Conservation (phyloP, 2,329 filamentous ascomycete species). For the Nemania sp. region DNA sequence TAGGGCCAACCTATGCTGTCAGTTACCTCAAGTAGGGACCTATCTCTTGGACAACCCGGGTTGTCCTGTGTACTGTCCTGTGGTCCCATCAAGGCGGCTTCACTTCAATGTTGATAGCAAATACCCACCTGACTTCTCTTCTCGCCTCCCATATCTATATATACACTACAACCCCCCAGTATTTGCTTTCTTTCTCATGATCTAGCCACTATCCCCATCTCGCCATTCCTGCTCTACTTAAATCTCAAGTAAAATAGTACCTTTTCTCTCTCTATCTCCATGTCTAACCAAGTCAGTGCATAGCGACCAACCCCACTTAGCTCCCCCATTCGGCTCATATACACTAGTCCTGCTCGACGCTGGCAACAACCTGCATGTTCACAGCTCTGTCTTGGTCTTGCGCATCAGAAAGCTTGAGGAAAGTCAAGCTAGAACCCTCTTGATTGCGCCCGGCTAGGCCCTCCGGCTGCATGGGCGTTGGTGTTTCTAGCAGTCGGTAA, state of each 20-base stretch:
- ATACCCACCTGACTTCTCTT: slow-evolving; percentile 16
- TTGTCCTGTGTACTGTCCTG: neutral
- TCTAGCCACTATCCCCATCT: slow-evolving; percentile 4
- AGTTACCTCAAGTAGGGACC: neutral
- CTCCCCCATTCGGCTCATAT: neutral
- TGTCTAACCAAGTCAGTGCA: neutral
- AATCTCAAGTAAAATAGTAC: neutral
- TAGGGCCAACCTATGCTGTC: neutral
- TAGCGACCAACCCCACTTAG: neutral
- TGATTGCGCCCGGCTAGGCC: slow-evolving; percentile 18
- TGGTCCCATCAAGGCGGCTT: slow-evolving; percentile 22
- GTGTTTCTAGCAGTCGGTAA: slow-evolving; percentile 34
- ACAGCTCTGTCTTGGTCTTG: neutral
- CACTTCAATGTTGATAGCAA: slow-evolving; percentile 12
- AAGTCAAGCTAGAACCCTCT: slow-evolving; percentile 10
- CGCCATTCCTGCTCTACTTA: neutral
- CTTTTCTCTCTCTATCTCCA: neutral
- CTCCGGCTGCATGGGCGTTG: slow-evolving; percentile 34
- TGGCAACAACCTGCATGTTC: slow-evolving; percentile 1
- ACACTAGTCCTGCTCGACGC: neutral
- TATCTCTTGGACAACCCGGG: neutral
- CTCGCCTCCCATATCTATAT: slow-evolving; percentile 7
- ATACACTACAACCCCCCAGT: too few species aligned
- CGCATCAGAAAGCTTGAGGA: slow-evolving; percentile 11
- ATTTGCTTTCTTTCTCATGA: neutral